Base-by-base conservation (phyloP, 2,329 filamentous ascomycete genomes). In the Lachnellula subtilissima region DNA sequence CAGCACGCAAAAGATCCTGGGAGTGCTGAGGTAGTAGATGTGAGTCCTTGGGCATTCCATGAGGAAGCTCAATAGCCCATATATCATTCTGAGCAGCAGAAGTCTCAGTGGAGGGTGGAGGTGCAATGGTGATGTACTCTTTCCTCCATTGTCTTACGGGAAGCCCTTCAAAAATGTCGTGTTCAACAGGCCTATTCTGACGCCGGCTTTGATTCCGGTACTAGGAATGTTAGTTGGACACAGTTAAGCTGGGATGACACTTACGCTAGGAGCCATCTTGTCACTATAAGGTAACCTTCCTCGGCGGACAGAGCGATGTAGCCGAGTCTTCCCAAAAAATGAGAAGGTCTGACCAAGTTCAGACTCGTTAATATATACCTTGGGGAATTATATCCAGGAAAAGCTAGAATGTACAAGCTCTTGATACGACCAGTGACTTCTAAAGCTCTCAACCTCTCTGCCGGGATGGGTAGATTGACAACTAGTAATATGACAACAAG, bases 131-230 rank as follows among this genome's bases (percentile, higher is more conserved):
- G 55, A 90, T 80, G 73, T 77, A 78, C 56, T 88, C 84, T 61
- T 88, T 85, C 54, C 89, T 85, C 88, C 91, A 97, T 81, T 96
- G 91, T 67, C 91, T 87, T 56, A 97, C 88, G 15, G 93, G 93
- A 11, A 97, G 80, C 57, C 69, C 69, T 57, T 71, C 69, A 19
- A 66, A 69, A 15, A 69, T 58, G 75, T 88, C 86, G 69, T 86
- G 83, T 62, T 88, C 85, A 28, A 64, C 60, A 17, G 61, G 59
- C n/a, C 69, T 65, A 52, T 69, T 70, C 46, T 66, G 61, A n/a
- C 67, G 65, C 47, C 68, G 58, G 45, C 61, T 67, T 46, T 61
- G 58, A 32, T 60, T 63, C 61, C 68, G 57, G 45, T 69, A 69
- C 63, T 68, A 51, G 28, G 50, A 17, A 32, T 15, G 12, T 19